Evolutionary conservation across 768 basidiomycete species (phyloP).

Genomic region (Crepidotus variabilis): DNA sequence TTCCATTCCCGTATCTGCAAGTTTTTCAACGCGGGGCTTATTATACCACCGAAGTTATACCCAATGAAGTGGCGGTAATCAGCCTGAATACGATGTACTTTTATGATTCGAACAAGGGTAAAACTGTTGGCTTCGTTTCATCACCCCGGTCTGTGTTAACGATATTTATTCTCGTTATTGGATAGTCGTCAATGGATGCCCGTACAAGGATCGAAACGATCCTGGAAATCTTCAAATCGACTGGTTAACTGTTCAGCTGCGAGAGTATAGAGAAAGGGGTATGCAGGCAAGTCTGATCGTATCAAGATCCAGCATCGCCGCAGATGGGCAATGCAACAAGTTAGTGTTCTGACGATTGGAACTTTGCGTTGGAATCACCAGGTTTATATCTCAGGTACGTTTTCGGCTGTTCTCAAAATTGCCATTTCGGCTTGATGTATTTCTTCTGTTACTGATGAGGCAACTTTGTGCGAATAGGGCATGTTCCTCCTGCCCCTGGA

Average conservation of each 20-base stretch:
- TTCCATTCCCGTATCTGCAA: slow-evolving; percentile 75
- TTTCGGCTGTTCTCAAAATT: neutral
- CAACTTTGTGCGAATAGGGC: slow-evolving; percentile 41
- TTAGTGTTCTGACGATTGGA: neutral
- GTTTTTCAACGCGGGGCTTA: slow-evolving; percentile 89
- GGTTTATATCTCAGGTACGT: slow-evolving; percentile 21
- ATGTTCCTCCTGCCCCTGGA: slow-evolving; percentile 79
- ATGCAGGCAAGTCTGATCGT: slow-evolving; percentile 57
- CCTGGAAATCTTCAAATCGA: slow-evolving; percentile 88
- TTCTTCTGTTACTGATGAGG: neutral
- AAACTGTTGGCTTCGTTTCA: slow-evolving; percentile 9
- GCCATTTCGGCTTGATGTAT: too few species aligned
- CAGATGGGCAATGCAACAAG: neutral
- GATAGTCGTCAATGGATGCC: slow-evolving; percentile 75
- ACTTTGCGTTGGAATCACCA: slow-evolving; percentile 12
- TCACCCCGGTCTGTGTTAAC: neutral
- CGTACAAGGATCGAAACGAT: slow-evolving; percentile 57
- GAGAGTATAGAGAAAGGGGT: slow-evolving; percentile 57
- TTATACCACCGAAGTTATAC: slow-evolving; percentile 76
- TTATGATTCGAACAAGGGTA: slow-evolving; percentile 86
- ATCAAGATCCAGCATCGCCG: slow-evolving; percentile 11
- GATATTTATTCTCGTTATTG: slow-evolving; percentile 11
- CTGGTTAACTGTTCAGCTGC: slow-evolving; percentile 86
- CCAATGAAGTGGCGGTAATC: slow-evolving; percentile 70
- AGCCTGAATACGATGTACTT: slow-evolving; percentile 90